Base-by-base conservation (phyloP, 305 asterid genomes). In the Fraxinus floribunda region DNA sequence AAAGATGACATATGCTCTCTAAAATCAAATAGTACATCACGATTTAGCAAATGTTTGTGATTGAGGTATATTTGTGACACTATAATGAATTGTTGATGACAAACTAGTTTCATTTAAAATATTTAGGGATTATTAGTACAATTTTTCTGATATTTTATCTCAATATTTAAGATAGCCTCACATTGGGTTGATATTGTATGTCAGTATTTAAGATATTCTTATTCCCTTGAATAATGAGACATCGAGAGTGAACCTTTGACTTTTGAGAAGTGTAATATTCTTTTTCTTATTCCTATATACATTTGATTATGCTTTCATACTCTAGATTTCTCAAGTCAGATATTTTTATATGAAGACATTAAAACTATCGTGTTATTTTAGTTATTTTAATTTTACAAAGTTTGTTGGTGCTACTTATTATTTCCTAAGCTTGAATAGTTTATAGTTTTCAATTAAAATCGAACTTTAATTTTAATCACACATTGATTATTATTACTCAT, bases 171-270 rank as follows among this genome's bases (percentile, higher is more conserved):
- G 24, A 55, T n/a, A n/a, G 18, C 20, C 26, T 5, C 66, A n/a
- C 66, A 55, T 5, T 38, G 60, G 78, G 44, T 38, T 0, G 77
- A 73, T 73, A 73, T 73, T 73, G 38, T 36, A 60, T 84, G 24
- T 52, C 24, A 52, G 22, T 16, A 5, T 16, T 52, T n/a, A 1
- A 52, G 64, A 52, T 52, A 16, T 52, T 52, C 0, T 52, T 60
- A 20, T 7, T 60, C 70, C 13, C 30, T 11, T 6, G 15, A 60
- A 60, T 60, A 60, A 60, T 22, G 8, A 4, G 24, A 52, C 70
- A 2, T 60, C 29, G 4, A 60, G 30, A 60, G 70, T 18, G 70
- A 5, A n/a, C 22, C 7, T 4, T 16, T 52, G 30, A 60, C 70
- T 38, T 6, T 20, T 7, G 29, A 60, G 70, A 60, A n/a, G 24